These are phyloP conservation scores for Setaria italica DNA, from an alignment of 202 grass and related monocot genomes.

Conservation along the genomic window DNA sequence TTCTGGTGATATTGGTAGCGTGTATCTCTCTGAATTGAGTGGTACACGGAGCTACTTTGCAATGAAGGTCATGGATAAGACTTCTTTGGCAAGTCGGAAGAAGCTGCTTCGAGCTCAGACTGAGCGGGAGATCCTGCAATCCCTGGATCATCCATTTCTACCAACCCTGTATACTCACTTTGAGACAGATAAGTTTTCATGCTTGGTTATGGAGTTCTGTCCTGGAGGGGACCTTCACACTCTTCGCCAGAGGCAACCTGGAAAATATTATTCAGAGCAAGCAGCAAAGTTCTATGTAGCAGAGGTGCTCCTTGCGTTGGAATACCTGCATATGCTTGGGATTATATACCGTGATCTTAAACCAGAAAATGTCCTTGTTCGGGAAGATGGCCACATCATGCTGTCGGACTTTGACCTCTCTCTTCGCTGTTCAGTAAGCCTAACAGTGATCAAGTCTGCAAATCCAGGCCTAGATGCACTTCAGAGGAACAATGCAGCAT, in stretches of 20 bases:
- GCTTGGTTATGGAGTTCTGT: slow-evolving; percentile 96
- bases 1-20: slow-evolving; percentile 84
- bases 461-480: slow-evolving; percentile 66
- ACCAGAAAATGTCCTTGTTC: slow-evolving; percentile 83
- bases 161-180: slow-evolving; percentile 94
- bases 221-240: slow-evolving; percentile 92
- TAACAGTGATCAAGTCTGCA: slow-evolving; percentile 65
- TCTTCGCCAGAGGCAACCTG: slow-evolving; percentile 86
- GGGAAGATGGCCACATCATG: slow-evolving; percentile 91
- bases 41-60: slow-evolving; percentile 83
- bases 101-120: slow-evolving; percentile 92
- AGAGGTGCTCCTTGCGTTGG: slow-evolving; percentile 78
- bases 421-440: slow-evolving; percentile 70
- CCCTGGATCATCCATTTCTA: slow-evolving; percentile 91
- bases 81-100: slow-evolving; percentile 82
- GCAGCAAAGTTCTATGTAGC: slow-evolving; percentile 96
- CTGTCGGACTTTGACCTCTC: slow-evolving; percentile 86
- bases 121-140: slow-evolving; percentile 88
- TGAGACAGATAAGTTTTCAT: slow-evolving; percentile 95
- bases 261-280: slow-evolving; percentile 94
- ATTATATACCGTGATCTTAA: slow-evolving; percentile 94
- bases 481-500: slow-evolving; percentile 71
- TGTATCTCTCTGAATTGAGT: slow-evolving; percentile 85
- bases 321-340: slow-evolving; percentile 91
- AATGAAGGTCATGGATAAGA: slow-evolving; percentile 98